phyloP scores from a whole-genome alignment of 148 eudicot genomes.

The Dysphania ambrosioides region DNA sequence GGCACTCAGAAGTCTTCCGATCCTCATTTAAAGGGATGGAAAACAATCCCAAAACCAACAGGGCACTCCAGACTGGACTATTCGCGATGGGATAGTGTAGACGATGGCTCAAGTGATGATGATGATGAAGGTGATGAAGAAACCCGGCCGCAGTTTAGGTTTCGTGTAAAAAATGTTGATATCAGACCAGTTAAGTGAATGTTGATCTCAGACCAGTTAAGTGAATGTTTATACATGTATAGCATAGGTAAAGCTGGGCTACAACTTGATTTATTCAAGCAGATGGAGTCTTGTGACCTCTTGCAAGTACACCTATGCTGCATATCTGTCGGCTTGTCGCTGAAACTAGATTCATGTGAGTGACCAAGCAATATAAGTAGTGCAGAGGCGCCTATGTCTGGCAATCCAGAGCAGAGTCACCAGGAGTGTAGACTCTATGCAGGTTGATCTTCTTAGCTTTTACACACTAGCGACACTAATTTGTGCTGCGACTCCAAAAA shows the following conservation, averaged over 20 bases:
- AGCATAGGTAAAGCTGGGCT: background rate
- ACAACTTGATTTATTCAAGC: background rate
- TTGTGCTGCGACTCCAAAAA: background rate
- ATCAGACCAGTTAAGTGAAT: slow-evolving; percentile 53
- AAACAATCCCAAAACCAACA: slow-evolving; percentile 70
- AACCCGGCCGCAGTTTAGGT: slow-evolving; percentile 56
- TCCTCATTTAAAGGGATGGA: slow-evolving; percentile 51
- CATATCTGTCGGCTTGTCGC: background rate
- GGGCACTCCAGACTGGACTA: slow-evolving; percentile 86
- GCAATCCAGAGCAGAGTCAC: background rate
- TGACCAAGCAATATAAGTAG: background rate
- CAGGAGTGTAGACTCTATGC: background rate
- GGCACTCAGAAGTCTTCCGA: slow-evolving; percentile 29
- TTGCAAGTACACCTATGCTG: too few relatives aligned
- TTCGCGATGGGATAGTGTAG: slow-evolving; percentile 77
- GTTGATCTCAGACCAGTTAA: slow-evolving; percentile 35
- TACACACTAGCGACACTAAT: background rate
- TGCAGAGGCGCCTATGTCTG: background rate
- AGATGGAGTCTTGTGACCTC: too few relatives aligned
- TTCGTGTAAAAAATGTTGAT: slow-evolving; percentile 67
- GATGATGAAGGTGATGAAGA: slow-evolving; percentile 71
- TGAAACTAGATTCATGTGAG: background rate
- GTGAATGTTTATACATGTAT: slow-evolving; percentile 22
- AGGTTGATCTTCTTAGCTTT: background rate
- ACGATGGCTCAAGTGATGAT: slow-evolving; percentile 70